Base-by-base conservation (phyloP, 345 rosid species). In the Anastatica hierochuntica region DNA sequence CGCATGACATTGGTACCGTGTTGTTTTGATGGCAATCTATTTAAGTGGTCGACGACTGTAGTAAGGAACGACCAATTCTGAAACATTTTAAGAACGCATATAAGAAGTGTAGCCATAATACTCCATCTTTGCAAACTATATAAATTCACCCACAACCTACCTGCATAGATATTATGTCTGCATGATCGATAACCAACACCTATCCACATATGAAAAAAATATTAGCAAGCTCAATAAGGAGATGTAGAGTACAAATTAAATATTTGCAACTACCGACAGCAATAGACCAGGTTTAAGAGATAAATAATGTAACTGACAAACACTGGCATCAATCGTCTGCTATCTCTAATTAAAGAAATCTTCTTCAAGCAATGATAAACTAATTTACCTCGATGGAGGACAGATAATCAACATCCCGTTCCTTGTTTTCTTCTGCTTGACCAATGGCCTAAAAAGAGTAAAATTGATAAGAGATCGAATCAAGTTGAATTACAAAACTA, bases 151-250 rank as follows among this genome's bases (percentile, higher is more conserved):
- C 49, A 65, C 40, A 56, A 49, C 54, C 36, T 67, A 87, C 98
- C 96, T 90, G 96, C 92, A 84, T 75, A 41, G 89, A 73, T 65
- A 90, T 87, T 44, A 90, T 79, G 69, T 90, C 98, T 11, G 96
- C 90, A 67, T 90, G 94, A 71, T 90, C 98, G 60, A 90, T 74
- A 56, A 90, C 68, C 70, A 84, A 80, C 66, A 90, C 83, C 98
- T 90, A 83, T 43, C 57, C 48, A 59, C 43, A 30, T 24, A 53
- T 8, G 31, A 52, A 44, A 53, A 10, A 43, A 7, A 30, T 41
- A 44, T 53, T 20, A 66, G 55, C 7, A 58, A 51, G 45, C 43
- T 43, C 15, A 49, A 29, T 15, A 56, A 26, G 13, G 24, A 41
- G 58, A 55, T 48, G 26, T 41, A 46, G 19, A 48, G 45, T 38